Conservation (phyloP, 305 asterid species). For the Solanum aculeatissimum region DNA sequence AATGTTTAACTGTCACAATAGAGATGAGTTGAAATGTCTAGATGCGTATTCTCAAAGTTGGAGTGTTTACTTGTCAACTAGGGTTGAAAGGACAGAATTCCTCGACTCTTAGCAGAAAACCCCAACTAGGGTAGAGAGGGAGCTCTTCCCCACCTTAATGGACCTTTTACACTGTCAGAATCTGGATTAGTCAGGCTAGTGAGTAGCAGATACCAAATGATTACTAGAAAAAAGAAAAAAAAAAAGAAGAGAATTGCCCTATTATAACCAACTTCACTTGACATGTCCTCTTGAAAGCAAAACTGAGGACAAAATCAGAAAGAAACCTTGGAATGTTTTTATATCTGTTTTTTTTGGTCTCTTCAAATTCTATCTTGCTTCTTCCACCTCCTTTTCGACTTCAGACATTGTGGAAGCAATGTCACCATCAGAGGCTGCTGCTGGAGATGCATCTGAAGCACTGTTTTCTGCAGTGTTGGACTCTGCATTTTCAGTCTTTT, state of each 20-base stretch:
- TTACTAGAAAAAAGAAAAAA: background rate
- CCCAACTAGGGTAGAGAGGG: background rate
- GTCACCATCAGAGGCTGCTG: conserved; percentile 11
- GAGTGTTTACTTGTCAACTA: background rate
- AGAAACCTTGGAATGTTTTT: background rate
- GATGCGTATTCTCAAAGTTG: background rate
- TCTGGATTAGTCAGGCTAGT: background rate
- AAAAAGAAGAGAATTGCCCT: background rate
- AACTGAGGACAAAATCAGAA: background rate
- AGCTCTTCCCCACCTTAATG: background rate
- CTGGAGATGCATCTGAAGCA: background rate
- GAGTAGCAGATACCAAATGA: background rate
- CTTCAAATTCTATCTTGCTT: background rate
- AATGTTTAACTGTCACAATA: background rate
- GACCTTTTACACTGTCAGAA: background rate
- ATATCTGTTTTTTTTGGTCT: background rate
- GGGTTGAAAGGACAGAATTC: background rate
- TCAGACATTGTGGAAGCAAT: background rate
- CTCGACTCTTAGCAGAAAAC: background rate
- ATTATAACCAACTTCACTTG: background rate
- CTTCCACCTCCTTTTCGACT: background rate
- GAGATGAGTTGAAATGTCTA: background rate
- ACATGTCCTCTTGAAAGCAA: background rate
- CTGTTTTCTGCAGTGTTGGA: conserved; percentile 1
- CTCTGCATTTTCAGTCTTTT: conserved; percentile 17